Evolutionary conservation across 768 basidiomycete genomes (phyloP), one percentile per base, ranked within the genome.

Genomic region (Hortiboletus campestris): DNA sequence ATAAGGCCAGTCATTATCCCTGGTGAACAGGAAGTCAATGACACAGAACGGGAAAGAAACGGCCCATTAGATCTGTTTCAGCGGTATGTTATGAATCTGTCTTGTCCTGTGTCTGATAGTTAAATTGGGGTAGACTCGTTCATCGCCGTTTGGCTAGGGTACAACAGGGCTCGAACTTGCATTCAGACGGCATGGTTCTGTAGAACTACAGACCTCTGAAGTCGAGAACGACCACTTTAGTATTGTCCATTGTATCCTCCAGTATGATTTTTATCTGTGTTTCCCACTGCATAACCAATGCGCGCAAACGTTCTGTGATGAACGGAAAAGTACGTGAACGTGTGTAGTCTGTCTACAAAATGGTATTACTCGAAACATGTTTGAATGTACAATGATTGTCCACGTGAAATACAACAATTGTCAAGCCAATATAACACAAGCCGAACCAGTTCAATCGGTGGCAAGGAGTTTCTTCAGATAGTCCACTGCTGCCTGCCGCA

Each of bases 381-480:
- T 22, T 25, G 38, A 46, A 49, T 63, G 41, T 42, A 55, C 51
- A 64, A 45, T 50, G 51, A 63, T 47, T 34, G 51, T 57, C 48
- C 45, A 45, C 48, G 44, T 47, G 42, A 51, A 61, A 49, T 36
- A 40, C 36, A 25, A 55, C 17, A 50, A 20, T 20, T 44, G 20
- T 20, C 48, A 22, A 63, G 32, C 19, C 41, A 39, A 47, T 53
- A 42, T 44, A 31, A 47, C 44, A 50, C 45, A 61, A 61, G 52
- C 39, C 53, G 31, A 64, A 56, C 58, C 54, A 61, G 62, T 59
- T 71, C 62, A 71, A 48, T 72, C 69, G 0, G 67, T 61, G 36
- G 67, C 66, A 58, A 89, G 85, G 29, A 88, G 72, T 64, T 81
- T 84, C 72, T 86, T 86, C 61, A 90, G 72, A 72, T 86, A 90